These are phyloP conservation scores for Chlorociboria aeruginascens DNA, from an alignment of 495 filamentous ascomycete genomes.

Conservation along the genomic window DNA sequence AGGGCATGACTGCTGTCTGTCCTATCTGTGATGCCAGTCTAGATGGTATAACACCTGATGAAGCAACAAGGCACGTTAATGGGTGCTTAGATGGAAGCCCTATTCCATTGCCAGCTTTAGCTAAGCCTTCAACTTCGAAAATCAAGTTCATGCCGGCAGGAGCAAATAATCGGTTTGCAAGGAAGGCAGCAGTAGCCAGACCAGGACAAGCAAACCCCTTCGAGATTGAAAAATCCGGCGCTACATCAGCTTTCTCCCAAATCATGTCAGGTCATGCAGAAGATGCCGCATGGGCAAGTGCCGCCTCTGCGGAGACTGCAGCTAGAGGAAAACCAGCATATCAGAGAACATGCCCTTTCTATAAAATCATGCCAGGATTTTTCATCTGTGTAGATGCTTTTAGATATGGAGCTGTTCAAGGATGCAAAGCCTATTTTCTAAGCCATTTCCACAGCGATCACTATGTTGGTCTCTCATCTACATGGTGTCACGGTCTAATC, in stretches of 20 bases:
- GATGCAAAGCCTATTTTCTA: conserved; percentile 89
- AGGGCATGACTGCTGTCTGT: conserved; percentile 38
- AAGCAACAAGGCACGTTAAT: conserved; percentile 72
- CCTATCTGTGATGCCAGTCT: conserved; percentile 65
- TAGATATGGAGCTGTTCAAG: conserved; percentile 84
- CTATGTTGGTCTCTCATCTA: conserved; percentile 79
- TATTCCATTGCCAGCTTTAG: conserved; percentile 29
- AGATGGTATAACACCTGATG: conserved; percentile 42
- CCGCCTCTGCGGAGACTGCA: conserved; percentile 64
- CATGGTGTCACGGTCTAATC: conserved; percentile 88
- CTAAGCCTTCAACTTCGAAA: conserved; percentile 7
- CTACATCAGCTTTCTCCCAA: conserved; percentile 69
- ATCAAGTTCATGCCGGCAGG: conserved; percentile 25
- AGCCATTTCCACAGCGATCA: conserved; percentile 98
- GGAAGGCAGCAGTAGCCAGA: conserved; percentile 51
- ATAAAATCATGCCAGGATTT: conserved; percentile 91
- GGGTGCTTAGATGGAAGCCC: conserved; percentile 78
- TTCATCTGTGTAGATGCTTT: conserved; percentile 94
- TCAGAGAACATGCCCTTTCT: conserved; percentile 88
- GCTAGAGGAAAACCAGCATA: conserved; percentile 84
- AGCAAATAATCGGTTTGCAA: conserved; percentile 41
- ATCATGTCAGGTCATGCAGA: conserved; percentile 87
- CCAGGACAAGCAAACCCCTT: conserved; percentile 72
- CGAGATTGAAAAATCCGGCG: conserved; percentile 28
- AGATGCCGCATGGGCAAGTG: conserved; percentile 78